Evolutionary conservation across 768 basidiomycete genomes (phyloP).

Genomic region (Boletellus ananas): DNA sequence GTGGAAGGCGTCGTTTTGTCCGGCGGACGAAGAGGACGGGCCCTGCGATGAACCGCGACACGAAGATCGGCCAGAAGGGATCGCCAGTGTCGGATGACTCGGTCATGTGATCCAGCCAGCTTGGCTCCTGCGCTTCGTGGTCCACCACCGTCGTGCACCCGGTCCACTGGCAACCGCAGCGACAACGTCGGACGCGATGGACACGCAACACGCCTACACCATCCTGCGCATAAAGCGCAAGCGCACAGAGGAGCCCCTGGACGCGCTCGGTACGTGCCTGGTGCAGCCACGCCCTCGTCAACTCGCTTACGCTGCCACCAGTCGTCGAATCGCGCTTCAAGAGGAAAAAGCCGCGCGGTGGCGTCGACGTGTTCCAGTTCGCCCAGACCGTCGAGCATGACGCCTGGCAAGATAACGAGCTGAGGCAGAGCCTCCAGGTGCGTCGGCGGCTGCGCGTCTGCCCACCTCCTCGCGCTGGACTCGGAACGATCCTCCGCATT

Average conservation of each 20-base stretch:
- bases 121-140: background rate
- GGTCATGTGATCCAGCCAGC: constrained; percentile 12
- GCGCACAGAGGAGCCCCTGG: constrained; percentile 76
- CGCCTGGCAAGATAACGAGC: constrained; percentile 60
- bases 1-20: too few relatives aligned
- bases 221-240: constrained; percentile 82
- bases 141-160: background rate
- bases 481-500: background rate
- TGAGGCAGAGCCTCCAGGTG: constrained; percentile 63
- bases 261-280: constrained; percentile 61
- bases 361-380: constrained; percentile 69
- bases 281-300: constrained; percentile 10
- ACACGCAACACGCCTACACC: constrained; percentile 47
- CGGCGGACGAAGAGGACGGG: too few relatives aligned
- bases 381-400: constrained; percentile 72
- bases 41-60: too few relatives aligned
- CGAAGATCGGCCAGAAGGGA: too few relatives aligned
- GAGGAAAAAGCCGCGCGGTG: constrained; percentile 57
- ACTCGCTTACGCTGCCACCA: constrained; percentile 25
- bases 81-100: background rate
- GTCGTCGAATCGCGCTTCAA: constrained; percentile 61
- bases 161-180: background rate
- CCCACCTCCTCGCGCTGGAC: background rate
- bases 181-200: constrained; percentile 15
- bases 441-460: constrained; percentile 7